Percentiles rank a stretch among this genome's conserved stretches.
Evolutionary conservation across 768 basidiomycete species (phyloP).

Genomic region (Tulasnella calospora): DNA sequence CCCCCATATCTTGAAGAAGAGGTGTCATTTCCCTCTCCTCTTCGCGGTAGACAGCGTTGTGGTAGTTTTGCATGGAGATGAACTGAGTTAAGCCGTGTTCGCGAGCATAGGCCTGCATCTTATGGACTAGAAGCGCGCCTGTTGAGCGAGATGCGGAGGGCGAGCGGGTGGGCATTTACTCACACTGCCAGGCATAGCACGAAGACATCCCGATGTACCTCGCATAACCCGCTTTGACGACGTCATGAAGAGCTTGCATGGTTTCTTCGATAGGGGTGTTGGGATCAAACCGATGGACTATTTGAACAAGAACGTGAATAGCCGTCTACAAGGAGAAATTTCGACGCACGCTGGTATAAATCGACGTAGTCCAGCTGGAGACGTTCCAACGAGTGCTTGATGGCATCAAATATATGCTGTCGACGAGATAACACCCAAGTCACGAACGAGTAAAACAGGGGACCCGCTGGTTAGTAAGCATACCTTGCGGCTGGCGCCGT

Average conservation of each 20-base stretch:
- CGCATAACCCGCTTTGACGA: constrained; percentile 20
- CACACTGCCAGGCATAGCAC: constrained; percentile 21
- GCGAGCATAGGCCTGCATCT: constrained; percentile 19
- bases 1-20: constrained; percentile 27
- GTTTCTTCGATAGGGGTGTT: constrained; percentile 19
- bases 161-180: neutral
- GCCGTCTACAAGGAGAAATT: neutral
- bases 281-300: constrained; percentile 17
- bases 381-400: constrained; percentile 49
- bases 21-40: constrained; percentile 29
- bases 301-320: neutral
- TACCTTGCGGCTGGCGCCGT: constrained; percentile 51
- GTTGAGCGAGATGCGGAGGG: neutral
- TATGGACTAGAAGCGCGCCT: constrained; percentile 1
- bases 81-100: constrained; percentile 24
- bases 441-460: neutral
- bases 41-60: constrained; percentile 29
- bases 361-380: constrained; percentile 75
- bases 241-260: constrained; percentile 20
- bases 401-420: constrained; percentile 64
- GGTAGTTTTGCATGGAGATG: constrained; percentile 28
- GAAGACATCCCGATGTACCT: constrained; percentile 18
- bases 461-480: neutral
- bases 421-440: neutral
- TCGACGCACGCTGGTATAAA: constrained; percentile 55